These are phyloP conservation scores for Yamadazyma diddensiae DNA, from an alignment of 1,139 yeast genomes.

Conservation along the genomic window DNA sequence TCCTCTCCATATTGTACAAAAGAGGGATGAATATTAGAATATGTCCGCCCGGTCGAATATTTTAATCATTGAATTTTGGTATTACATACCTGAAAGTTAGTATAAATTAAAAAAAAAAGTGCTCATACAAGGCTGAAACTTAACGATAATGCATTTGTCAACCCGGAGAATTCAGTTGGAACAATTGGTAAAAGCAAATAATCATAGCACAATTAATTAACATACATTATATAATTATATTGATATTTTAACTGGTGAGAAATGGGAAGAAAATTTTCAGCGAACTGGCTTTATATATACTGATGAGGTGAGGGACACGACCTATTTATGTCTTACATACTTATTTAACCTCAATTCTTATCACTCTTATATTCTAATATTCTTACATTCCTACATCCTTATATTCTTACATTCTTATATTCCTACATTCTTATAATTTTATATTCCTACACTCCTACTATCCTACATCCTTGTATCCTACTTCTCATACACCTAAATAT, in stretches of 20 bases:
- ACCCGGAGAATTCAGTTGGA: slow-evolving; percentile 75
- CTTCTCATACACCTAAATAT: no score
- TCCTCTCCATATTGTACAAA: slow-evolving; percentile 51
- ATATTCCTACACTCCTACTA: no score
- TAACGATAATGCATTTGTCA: slow-evolving; percentile 75
- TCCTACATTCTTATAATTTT: no score
- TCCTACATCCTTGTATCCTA: no score
- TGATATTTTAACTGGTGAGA: slow-evolving; percentile 1
- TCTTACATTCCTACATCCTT: no score
- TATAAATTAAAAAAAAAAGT: slow-evolving; percentile 9
- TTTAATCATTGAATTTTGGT: slow-evolving; percentile 45
- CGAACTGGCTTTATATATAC: no score
- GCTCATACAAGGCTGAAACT: slow-evolving; percentile 90
- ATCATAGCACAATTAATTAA: slow-evolving; percentile 48
- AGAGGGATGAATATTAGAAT: slow-evolving; percentile 46
- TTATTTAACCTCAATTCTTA: no score
- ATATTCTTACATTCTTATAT: no score
- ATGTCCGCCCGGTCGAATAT: slow-evolving; percentile 84
- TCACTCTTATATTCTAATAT: no score
- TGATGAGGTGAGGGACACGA: no score
- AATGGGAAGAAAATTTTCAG: not conserved
- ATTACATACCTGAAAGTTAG: slow-evolving; percentile 24
- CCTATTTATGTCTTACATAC: not conserved
- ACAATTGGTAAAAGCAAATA: slow-evolving; percentile 77
- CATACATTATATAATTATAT: slow-evolving; percentile 2